A percentile compares a stretch with the other conserved stretches of the same genome.
These are phyloP conservation scores for Capronia coronata DNA, from an alignment of 2,329 filamentous ascomycete genomes.

Conservation along the genomic window DNA sequence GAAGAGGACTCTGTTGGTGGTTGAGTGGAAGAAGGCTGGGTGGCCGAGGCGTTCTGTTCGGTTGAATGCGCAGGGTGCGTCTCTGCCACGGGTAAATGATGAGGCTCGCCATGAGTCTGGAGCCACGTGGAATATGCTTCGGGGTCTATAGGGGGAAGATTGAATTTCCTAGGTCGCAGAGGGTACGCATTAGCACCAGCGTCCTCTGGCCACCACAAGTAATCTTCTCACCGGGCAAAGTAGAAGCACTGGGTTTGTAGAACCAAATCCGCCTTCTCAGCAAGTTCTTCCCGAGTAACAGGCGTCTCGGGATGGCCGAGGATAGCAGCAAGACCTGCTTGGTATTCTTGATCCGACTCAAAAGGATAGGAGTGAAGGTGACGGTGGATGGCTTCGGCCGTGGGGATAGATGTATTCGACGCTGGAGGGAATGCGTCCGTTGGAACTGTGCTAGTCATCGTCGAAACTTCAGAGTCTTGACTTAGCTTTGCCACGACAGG, in stretches of 20 bases:
- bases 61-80: neutral
- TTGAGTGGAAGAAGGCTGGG: constrained; percentile 1
- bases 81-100: constrained; percentile 13
- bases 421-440: neutral
- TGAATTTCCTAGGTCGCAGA: constrained; percentile 33
- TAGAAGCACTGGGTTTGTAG: constrained; percentile 46
- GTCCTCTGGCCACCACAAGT: neutral
- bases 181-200: neutral
- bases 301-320: constrained; percentile 38
- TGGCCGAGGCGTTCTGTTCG: neutral
- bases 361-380: constrained; percentile 38
- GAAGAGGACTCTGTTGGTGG: constrained; percentile 7
- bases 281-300: constrained; percentile 36
- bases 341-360: constrained; percentile 40
- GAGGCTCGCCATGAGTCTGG: constrained; percentile 7
- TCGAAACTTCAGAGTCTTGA: neutral
- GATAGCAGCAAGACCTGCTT: constrained; percentile 43
- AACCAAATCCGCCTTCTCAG: constrained; percentile 38
- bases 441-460: neutral
- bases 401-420: neutral
- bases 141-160: constrained; percentile 53
- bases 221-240: constrained; percentile 37
- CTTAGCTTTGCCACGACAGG: too few relatives aligned
- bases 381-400: constrained; percentile 29
- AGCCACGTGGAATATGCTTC: constrained; percentile 62